Conservation (phyloP, 1,284 basidiomycete species). For the Xanthoconium separans region DNA sequence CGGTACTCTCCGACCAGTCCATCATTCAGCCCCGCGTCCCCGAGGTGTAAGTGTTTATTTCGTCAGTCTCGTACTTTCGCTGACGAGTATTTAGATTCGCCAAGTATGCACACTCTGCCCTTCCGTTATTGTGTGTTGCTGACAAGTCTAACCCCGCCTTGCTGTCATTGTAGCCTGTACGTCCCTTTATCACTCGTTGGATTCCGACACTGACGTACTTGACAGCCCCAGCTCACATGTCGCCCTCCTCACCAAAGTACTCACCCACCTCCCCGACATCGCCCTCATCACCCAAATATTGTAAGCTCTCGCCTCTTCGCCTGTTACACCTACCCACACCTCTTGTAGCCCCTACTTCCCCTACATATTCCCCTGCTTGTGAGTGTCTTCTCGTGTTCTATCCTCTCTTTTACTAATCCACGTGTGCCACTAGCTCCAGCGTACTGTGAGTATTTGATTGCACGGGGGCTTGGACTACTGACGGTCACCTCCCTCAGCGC, state of each 20-base stretch:
- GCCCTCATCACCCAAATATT: conserved; percentile 86
- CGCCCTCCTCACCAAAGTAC: conserved; percentile 83
- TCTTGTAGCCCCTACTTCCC: conserved; percentile 70
- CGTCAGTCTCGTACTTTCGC: conserved; percentile 2
- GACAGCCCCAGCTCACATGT: conserved; percentile 71
- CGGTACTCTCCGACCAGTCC: conserved; percentile 85
- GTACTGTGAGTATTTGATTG: conserved; percentile 57
- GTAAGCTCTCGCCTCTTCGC: conserved; percentile 43
- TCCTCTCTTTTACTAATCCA: conserved; percentile 21
- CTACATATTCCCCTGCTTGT: conserved; percentile 83
- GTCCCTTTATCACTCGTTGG: conserved; percentile 25
- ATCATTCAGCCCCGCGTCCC: conserved; percentile 84
- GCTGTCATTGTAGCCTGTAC: conserved; percentile 51
- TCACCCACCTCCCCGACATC: conserved; percentile 83
- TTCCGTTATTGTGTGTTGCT: conserved; percentile 18
- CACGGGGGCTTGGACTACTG: conserved; percentile 3
- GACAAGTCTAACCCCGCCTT: conserved; percentile 10
- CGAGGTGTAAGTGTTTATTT: conserved; percentile 60
- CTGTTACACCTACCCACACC: conserved; percentile 14
- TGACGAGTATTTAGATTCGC: conserved; percentile 60
- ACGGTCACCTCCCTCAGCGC: conserved; percentile 45
- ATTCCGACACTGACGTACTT: conserved; percentile 12
- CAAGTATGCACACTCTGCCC: conserved; percentile 54
- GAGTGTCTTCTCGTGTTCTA: conserved; percentile 35
- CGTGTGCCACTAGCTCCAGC: neutral